Conservation (phyloP, 257 asterid genomes). For the Capsicum pubescens region DNA sequence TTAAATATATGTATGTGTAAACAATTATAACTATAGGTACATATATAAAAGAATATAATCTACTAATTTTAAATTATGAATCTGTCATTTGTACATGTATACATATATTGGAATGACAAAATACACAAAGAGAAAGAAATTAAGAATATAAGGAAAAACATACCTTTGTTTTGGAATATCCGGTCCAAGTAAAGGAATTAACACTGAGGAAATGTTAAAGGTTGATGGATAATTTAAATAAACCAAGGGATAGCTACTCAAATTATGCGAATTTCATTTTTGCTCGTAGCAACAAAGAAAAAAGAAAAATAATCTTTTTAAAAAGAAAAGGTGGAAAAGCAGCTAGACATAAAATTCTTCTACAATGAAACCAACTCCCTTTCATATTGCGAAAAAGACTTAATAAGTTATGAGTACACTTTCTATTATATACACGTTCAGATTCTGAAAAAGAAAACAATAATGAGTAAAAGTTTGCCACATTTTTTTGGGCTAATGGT, state of each 20-base stretch:
- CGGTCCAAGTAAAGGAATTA: neutral
- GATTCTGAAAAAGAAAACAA: too few species aligned
- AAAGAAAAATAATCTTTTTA: neutral
- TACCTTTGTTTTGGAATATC: constrained; percentile 17
- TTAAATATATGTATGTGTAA: neutral
- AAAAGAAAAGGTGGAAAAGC: neutral
- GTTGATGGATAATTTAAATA: constrained; percentile 29
- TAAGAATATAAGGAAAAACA: constrained; percentile 6
- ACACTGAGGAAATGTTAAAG: neutral
- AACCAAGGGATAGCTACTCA: constrained; percentile 20
- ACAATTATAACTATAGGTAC: neutral
- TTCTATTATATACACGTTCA: too few species aligned
- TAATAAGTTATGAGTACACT: too few species aligned
- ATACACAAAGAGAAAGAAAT: neutral
- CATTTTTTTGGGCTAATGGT: too few species aligned
- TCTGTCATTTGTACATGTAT: neutral
- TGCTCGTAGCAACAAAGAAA: neutral
- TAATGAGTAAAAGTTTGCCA: too few species aligned
- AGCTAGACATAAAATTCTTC: too few species aligned
- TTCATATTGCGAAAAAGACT: too few species aligned
- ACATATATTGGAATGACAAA: neutral
- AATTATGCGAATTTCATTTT: neutral
- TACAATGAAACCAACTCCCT: too few species aligned
- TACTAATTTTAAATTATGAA: neutral
- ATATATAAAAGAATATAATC: neutral